Percentiles rank a stretch among this genome's conserved stretches.
phyloP scores from a whole-genome alignment of 164 flowering plant species.

The Vitis rupestris region DNA sequence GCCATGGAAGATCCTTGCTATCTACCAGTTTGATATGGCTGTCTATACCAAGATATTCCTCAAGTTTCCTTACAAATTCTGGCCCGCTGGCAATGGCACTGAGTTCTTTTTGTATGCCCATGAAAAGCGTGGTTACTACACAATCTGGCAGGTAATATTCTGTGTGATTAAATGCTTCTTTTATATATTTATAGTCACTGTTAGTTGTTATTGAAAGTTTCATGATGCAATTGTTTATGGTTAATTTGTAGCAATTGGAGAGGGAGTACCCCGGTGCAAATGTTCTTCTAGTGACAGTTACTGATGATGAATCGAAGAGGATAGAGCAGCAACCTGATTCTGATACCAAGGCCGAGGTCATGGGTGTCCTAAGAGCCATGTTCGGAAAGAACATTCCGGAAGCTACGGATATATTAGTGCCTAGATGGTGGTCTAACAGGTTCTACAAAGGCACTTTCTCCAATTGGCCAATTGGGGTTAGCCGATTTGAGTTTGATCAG shows the following conservation, averaged over 20 bases:
- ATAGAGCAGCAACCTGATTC: slow-evolving; percentile 74
- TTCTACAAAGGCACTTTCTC: slow-evolving; percentile 67
- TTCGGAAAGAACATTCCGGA: slow-evolving; percentile 79
- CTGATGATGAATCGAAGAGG: slow-evolving; percentile 90
- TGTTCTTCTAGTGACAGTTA: slow-evolving; percentile 85
- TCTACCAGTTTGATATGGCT: slow-evolving; percentile 70
- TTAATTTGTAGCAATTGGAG: slow-evolving; percentile 86
- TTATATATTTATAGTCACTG: neutral
- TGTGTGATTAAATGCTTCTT: slow-evolving; percentile 1
- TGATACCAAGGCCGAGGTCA: slow-evolving; percentile 74
- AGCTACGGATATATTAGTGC: slow-evolving; percentile 75
- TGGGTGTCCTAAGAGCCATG: slow-evolving; percentile 85
- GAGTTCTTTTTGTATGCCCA: slow-evolving; percentile 96
- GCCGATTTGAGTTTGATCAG: slow-evolving; percentile 21
- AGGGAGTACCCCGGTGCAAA: slow-evolving; percentile 91
- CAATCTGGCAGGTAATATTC: slow-evolving; percentile 92
- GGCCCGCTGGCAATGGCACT: slow-evolving; percentile 79
- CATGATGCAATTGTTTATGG: slow-evolving; percentile 7
- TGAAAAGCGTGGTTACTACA: slow-evolving; percentile 88
- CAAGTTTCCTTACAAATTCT: slow-evolving; percentile 79
- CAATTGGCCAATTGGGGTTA: too few species aligned
- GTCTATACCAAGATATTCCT: slow-evolving; percentile 96
- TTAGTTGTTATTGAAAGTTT: slow-evolving; percentile 6
- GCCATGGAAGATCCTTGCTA: slow-evolving; percentile 87
- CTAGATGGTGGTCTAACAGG: slow-evolving; percentile 95